Base-by-base conservation (phyloP, 805 yeast species). In the Vanderwaltozyma yarrowii region DNA sequence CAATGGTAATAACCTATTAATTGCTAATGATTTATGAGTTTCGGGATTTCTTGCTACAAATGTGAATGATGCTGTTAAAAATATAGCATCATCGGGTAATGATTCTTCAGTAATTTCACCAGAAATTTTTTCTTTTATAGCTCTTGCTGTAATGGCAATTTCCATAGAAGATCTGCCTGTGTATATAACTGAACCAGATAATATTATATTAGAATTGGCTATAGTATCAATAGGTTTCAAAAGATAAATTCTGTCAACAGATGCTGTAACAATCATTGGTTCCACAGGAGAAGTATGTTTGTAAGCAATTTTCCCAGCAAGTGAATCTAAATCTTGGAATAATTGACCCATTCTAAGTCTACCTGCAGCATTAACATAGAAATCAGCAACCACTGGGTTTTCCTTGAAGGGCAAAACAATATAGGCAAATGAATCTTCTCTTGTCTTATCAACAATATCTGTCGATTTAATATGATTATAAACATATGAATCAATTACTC, bases 91-190 rank as follows among this genome's bases (percentile, higher is more conserved):
- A 10, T 70, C 73, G 9, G 52, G 43, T 43, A 86, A 71, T 28
- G 73, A 65, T 3, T 65, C 70, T 42, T 79, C 80, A 11, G 71
- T 68, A 39, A 80, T 64, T 20, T 67, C 69, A 13, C 56, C 54
- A 4, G 83, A 83, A 8, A 75, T 45, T 8, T 66, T 66, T 12
- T 69, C 73, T 37, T 74, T 78, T 39, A 76, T 78, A 3, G 94
- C 78, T 45, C 85, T 82, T 2, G 96, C 97, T 54, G 77, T 81
- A 50, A 88, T 92, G 33, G 87, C 74, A 53, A 88, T 88, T 62
- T 88, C 96, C 96, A 88, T 88, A 1, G 96, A 87, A 1, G 95
- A 83, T 43, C 85, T 69, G 42, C 97, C 97, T 0, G 96, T 88
- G 85, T 94, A 88, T 8, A 94, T 79, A 31, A 87, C 96, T 36